Base-by-base conservation (phyloP, 352 stramenopile genomes). In the Thalassiosira mediterranea region DNA sequence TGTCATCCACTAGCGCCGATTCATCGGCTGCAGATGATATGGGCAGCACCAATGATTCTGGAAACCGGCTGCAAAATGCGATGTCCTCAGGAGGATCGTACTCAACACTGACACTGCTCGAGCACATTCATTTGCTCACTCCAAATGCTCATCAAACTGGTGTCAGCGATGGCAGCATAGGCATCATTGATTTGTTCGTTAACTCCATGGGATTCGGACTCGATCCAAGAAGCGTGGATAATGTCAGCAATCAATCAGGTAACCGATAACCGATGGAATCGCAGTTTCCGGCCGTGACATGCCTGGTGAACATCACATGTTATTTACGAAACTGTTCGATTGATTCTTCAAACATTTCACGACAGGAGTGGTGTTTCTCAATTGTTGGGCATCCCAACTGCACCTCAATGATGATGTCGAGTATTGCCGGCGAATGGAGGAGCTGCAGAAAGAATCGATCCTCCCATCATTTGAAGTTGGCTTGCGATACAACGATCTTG, bases 321-420 rank as follows among this genome's bases (percentile, higher is more conserved):
- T n/a, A n/a, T n/a, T n/a, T n/a, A n/a, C n/a, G n/a, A n/a, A n/a
- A n/a, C n/a, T n/a, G n/a, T n/a, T n/a, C n/a, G n/a, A n/a, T n/a
- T n/a, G n/a, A n/a, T n/a, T n/a, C n/a, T n/a, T n/a, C n/a, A n/a
- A n/a, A n/a, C n/a, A n/a, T n/a, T n/a, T n/a, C n/a, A 56, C 54
- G 26, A 53, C 52, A 54, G 64, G 65, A 74, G 77, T 72, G 10
- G 54, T 81, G 17, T 79, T 72, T 76, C 47, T 70, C 17, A 84
- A 84, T 64, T 69, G 48, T 73, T 65, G 64, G 19, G 40, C 69
- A 29, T 79, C 72, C 8, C 73, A 83, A 71, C 76, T 87, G 59
- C 73, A 84, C 59, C 59, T 83, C n/a, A 64, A 64, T 44, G 51
- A 72, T 58, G 51, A 57, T 64, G 49, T 1, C 28, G 26, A 38